phyloP scores from a whole-genome alignment of 2,329 filamentous ascomycete species.

The Apiospora aurea region DNA sequence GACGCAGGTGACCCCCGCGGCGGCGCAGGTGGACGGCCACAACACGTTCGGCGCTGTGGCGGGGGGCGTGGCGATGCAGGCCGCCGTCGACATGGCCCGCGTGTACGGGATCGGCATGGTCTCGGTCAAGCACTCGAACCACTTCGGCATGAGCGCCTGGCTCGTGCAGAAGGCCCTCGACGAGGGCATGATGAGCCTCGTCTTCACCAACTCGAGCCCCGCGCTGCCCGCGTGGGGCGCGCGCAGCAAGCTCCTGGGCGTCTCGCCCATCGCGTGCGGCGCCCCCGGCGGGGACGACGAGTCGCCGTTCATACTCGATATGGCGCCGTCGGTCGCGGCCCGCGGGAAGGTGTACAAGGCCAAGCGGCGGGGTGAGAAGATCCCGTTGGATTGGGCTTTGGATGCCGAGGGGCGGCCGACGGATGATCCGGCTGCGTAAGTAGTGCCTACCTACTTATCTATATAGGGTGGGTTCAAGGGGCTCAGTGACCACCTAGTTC shows the following conservation, averaged over 20 bases:
- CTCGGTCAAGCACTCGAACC: conserved; percentile 77
- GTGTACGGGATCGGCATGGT: conserved; percentile 77
- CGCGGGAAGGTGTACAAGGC: conserved; percentile 79
- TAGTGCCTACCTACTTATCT: background rate
- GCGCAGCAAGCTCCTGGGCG: conserved; percentile 72
- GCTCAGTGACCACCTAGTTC: background rate
- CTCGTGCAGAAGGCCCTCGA: conserved; percentile 80
- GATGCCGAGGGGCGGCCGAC: conserved; percentile 74
- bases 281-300: conserved; percentile 64
- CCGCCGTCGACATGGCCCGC: conserved; percentile 71
- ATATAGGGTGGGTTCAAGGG: background rate
- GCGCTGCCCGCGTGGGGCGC: conserved; percentile 77
- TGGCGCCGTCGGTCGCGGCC: conserved; percentile 74
- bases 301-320: conserved; percentile 74
- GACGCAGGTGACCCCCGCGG: conserved; percentile 71
- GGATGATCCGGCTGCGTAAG: conserved; percentile 67
- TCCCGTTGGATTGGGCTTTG: conserved; percentile 77
- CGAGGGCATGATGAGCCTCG: conserved; percentile 71
- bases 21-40: conserved; percentile 70
- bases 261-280: conserved; percentile 78
- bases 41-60: conserved; percentile 82
- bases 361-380: conserved; percentile 68
- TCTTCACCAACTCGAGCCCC: conserved; percentile 76
- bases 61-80: conserved; percentile 71
- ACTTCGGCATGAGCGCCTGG: conserved; percentile 87